These are phyloP conservation scores for Boletus tomentosulus DNA, from an alignment of 768 basidiomycete species.

Conservation along the genomic window DNA sequence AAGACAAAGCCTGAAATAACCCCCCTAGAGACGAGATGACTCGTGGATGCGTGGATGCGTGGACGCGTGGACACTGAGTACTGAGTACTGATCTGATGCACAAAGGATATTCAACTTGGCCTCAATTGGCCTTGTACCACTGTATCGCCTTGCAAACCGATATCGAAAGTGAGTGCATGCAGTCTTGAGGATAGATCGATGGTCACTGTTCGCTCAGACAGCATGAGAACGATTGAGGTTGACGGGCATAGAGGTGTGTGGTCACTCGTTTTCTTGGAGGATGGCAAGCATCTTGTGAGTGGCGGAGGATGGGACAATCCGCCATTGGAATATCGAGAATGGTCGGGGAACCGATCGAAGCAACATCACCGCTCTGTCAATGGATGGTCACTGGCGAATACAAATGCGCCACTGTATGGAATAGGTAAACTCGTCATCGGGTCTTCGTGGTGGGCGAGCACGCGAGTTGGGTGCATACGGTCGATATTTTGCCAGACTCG, in stretches of 20 bases:
- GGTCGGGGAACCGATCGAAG: neutral
- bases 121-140: neutral
- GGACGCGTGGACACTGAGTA: too few species aligned
- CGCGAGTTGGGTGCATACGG: neutral
- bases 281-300: neutral
- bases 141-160: too few species aligned
- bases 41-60: too few species aligned
- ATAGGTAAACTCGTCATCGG: neutral
- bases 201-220: neutral
- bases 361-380: neutral
- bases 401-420: too few species aligned
- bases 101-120: neutral
- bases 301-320: neutral
- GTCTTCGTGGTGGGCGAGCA: neutral
- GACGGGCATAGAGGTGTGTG: neutral
- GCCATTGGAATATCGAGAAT: neutral
- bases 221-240: neutral
- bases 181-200: neutral
- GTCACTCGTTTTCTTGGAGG: neutral
- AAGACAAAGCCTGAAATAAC: too few species aligned
- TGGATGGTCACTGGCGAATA: neutral
- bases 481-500: conserved; percentile 1
- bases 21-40: too few species aligned
- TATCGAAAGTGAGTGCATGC: neutral
- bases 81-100: neutral